Evolutionary conservation across 345 rosid species (phyloP), one percentile per base, ranked within the genome.

Genomic region (Eucalyptus sp.): DNA sequence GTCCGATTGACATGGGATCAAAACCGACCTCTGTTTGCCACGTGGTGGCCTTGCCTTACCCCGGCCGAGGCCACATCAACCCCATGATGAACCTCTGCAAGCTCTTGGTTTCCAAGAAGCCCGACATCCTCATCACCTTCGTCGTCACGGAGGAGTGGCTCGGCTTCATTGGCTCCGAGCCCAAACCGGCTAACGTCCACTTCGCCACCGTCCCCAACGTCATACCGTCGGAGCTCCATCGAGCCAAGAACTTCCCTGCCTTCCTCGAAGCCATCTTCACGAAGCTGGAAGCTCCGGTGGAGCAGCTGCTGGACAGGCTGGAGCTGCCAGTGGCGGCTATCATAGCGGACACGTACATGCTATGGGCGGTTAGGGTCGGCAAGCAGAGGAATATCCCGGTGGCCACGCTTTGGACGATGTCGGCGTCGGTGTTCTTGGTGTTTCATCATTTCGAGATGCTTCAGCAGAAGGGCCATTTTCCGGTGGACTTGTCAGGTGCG

Each of bases 91-190:
- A 92, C 90, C 90, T 95, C 89, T 95, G 94, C 91, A 91, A 93
- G 89, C 89, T 89, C 56, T 76, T 27, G 46, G 87, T 22, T 52
- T 84, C 22, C 41, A 37, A 41, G 89, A 51, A 51, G 49, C 86
- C 66, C 43, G 66, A 91, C 87, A 88, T 95, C 76, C 81, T 91
- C 89, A 87, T 95, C 80, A 93, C 95, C 7, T 92, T 94, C 86
- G 95, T 95, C 66, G 60, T 96, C 86, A 96, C 96, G 2, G 94
- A 96, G 89, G 98, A 96, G 92, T 96, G 98, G 96, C 90, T 91
- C 60, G 93, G 94, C 31, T 88, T 92, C 91, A 90, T 95, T 14
- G 90, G 90, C 52, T 52, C 91, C 4, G 91, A 95, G 20, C 87
- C 90, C 3, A 93, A 91, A 89, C 95, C 95, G 0, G 80, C 64